Evolutionary conservation across 352 stramenopile genomes (phyloP).

Genomic region (Pythium aristosporum): DNA sequence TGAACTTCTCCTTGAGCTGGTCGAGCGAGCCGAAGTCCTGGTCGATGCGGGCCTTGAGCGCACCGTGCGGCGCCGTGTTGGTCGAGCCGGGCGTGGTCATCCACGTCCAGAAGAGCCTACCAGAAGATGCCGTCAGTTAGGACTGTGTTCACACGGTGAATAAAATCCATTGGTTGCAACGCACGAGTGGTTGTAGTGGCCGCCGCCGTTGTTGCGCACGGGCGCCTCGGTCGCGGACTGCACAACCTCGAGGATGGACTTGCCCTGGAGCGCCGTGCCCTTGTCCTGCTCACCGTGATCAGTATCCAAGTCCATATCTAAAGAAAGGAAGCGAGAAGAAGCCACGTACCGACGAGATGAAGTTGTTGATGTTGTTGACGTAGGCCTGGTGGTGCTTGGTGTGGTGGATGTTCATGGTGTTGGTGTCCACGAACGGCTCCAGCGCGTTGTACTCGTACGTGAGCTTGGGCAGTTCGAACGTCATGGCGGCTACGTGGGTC

Average conservation of each 20-base stretch:
- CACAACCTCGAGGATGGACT: slow-evolving; percentile 34
- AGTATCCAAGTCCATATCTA: neutral
- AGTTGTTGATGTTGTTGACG: slow-evolving; percentile 37
- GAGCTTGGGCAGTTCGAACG: slow-evolving; percentile 40
- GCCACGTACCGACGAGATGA: slow-evolving; percentile 16
- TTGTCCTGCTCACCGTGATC: slow-evolving; percentile 22
- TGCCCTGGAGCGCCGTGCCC: slow-evolving; percentile 29
- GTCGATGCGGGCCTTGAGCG: slow-evolving; percentile 47
- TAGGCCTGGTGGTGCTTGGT: slow-evolving; percentile 60
- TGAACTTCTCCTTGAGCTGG: slow-evolving; percentile 65
- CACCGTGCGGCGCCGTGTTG: slow-evolving; percentile 37
- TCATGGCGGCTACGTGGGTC: slow-evolving; percentile 18
- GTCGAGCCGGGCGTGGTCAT: slow-evolving; percentile 46
- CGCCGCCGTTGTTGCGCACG: slow-evolving; percentile 40
- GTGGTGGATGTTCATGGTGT: slow-evolving; percentile 61
- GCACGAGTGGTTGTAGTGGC: slow-evolving; percentile 40
- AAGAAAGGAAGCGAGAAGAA: neutral
- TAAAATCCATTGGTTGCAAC: neutral
- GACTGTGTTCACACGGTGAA: neutral
- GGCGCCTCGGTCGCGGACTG: slow-evolving; percentile 30
- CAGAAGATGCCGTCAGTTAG: neutral
- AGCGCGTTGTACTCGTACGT: slow-evolving; percentile 58
- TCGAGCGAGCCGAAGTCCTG: slow-evolving; percentile 70
- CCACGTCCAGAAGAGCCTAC: slow-evolving; percentile 71
- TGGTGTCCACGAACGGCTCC: slow-evolving; percentile 47